These are phyloP conservation scores for Telfairia occidentalis DNA, from an alignment of 331 rosid species.

Conservation along the genomic window DNA sequence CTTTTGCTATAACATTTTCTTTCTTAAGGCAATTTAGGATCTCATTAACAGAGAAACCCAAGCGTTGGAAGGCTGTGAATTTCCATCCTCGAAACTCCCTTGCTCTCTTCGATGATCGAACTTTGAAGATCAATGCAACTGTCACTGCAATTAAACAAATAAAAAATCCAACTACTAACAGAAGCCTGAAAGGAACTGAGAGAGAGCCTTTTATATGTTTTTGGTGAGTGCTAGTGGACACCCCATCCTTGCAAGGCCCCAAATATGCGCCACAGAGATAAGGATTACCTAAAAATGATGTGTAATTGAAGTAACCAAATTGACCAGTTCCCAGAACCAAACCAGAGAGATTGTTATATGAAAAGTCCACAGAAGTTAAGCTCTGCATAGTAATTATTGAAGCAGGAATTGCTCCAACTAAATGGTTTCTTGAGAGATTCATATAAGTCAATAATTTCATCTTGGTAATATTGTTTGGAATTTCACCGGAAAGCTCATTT, in stretches of 20 bases:
- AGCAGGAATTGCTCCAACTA: conserved; percentile 64
- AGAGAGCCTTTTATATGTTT: conserved; percentile 50
- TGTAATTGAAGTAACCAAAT: conserved; percentile 88
- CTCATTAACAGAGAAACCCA: conserved; percentile 85
- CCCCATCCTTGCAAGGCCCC: conserved; percentile 80
- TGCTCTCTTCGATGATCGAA: conserved; percentile 71
- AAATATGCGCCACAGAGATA: conserved; percentile 84
- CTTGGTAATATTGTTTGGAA: conserved; percentile 62
- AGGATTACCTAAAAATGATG: conserved; percentile 80
- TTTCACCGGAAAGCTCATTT: conserved; percentile 66
- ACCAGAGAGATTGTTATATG: conserved; percentile 90
- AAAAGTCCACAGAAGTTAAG: conserved; percentile 86
- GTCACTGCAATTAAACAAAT: conserved; percentile 62
- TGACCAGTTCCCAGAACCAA: conserved; percentile 92
- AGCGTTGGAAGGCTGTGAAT: conserved; percentile 81
- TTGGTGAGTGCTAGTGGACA: conserved; percentile 34
- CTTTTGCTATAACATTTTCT: conserved; percentile 80
- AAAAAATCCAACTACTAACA: conserved; percentile 65
- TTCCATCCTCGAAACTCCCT: conserved; percentile 75
- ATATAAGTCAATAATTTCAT: conserved; percentile 79
- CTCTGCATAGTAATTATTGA: conserved; percentile 87
- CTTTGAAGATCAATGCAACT: conserved; percentile 59
- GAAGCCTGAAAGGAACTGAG: conserved; percentile 64
- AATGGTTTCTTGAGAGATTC: conserved; percentile 77
- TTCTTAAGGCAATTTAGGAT: conserved; percentile 70